Base-by-base conservation (phyloP, 2,329 filamentous ascomycete species). In the Aspergillus luchuensis region DNA sequence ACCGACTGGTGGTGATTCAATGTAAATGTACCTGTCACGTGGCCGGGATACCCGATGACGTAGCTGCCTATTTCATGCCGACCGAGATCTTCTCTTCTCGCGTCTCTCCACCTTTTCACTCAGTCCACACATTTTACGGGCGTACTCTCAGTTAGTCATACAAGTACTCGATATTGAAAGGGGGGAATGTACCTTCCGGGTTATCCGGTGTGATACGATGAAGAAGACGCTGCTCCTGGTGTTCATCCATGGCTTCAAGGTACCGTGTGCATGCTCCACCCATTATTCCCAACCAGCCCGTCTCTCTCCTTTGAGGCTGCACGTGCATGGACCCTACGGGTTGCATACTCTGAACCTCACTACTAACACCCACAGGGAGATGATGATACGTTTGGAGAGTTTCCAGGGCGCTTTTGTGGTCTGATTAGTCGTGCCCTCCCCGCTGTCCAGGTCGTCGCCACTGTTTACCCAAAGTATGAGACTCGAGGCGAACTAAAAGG, bases 171-270 rank as follows among this genome's bases (percentile, higher is more conserved):
- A 30, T 4, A 28, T 30, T 15, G 7, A 39, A n/a, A 21, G 11
- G 10, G 21, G 4, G 23, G 4, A 23, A 57, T 28, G 45, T 28
- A 10, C 4, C n/a, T 8, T 23, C 36, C 39, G 11, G 47, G n/a
- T 36, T 33, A 30, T 11, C 17, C 41, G 19, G 30, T 8, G 33
- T 15, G 17, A 4, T 43, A 72, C 63, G 58, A 81, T 80, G 79
- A 76, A 72, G 62, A 81, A 80, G 63, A 80, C 78, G 60, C 67
- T 81, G 43, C 70, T 81, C 50, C 69, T 81, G 45, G 79, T 80
- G 50, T 81, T 81, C 60, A 80, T 82, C 30, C 80, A 82, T 60
- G 80, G 80, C 41, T 82, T 82, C 68, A 79, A 81, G 74, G 79
- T 81, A 66, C 41, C 71, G 49, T 36, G 25, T n/a, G 33, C 13